A percentile compares a stretch with the other conserved stretches of the same genome.
phyloP scores from a whole-genome alignment of 768 basidiomycete genomes.

The Boletus rufocinnamomeus region DNA sequence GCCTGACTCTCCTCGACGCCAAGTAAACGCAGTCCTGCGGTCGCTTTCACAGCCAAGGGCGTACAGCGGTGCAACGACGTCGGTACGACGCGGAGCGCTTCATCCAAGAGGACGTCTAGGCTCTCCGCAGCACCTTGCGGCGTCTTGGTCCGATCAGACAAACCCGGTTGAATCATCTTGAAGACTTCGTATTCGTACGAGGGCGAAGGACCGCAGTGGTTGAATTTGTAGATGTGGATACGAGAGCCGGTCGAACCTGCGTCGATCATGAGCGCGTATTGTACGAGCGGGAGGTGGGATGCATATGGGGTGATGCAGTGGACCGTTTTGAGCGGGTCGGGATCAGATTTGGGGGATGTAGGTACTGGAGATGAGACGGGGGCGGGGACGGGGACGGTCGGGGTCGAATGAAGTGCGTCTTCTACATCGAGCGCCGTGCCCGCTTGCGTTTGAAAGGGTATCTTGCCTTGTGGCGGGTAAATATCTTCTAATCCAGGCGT shows the following conservation, averaged over 20 bases:
- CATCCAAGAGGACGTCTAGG: conserved; percentile 77
- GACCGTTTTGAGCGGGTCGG: conserved; percentile 70
- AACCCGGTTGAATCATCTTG: conserved; percentile 75
- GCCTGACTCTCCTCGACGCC: conserved; percentile 60
- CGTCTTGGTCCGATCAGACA: conserved; percentile 60
- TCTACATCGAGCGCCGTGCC: not conserved
- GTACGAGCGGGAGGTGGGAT: conserved; percentile 60
- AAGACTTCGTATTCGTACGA: conserved; percentile 93
- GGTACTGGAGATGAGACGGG: conserved; percentile 30
- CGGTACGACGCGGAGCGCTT: conserved; percentile 81
- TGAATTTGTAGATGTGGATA: conserved; percentile 98
- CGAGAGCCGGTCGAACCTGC: conserved; percentile 97
- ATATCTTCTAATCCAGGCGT: conserved; percentile 24
- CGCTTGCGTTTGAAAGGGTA: conserved; percentile 12
- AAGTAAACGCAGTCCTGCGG: conserved; percentile 80
- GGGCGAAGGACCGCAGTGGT: conserved; percentile 79
- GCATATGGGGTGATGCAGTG: conserved; percentile 64
- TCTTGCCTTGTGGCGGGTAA: conserved; percentile 24
- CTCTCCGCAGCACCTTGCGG: conserved; percentile 75
- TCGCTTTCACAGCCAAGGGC: conserved; percentile 91
- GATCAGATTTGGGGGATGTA: conserved; percentile 69
- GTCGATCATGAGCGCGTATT: conserved; percentile 97
- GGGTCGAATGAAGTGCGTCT: not conserved
- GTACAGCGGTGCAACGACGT: conserved; percentile 62
- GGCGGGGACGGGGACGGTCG: conserved; percentile 3